phyloP scores from a whole-genome alignment of 2,329 filamentous ascomycete genomes.

The Arachnopeziza araneosa region DNA sequence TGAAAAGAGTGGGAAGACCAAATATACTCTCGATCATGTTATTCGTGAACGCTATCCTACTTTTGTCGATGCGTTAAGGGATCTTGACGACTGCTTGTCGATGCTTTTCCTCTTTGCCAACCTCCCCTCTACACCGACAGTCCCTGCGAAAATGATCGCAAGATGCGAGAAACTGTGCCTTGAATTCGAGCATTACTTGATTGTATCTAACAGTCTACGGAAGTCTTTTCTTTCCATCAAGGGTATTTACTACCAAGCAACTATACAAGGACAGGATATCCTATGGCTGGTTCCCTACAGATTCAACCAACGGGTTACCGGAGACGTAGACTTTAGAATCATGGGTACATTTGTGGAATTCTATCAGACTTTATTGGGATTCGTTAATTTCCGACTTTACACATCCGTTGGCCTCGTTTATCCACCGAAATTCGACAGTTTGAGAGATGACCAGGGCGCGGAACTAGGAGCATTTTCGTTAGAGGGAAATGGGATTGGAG shows the following conservation, averaged over 20 bases:
- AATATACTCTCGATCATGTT: constrained; percentile 90
- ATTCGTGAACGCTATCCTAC: constrained; percentile 98
- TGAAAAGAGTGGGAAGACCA: constrained; percentile 85
- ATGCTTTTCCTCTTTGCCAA: constrained; percentile 98
- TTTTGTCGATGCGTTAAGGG: constrained; percentile 87
- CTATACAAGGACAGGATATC: constrained; percentile 93
- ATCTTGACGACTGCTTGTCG: constrained; percentile 92
- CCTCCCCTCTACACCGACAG: constrained; percentile 80
- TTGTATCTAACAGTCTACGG: constrained; percentile 81
- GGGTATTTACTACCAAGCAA: constrained; percentile 98
- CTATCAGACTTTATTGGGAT: constrained; percentile 92
- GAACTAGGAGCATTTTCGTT: constrained; percentile 89
- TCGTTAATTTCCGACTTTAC: constrained; percentile 94
- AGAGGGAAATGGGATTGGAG: constrained; percentile 63
- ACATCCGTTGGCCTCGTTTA: constrained; percentile 89
- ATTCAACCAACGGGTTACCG: constrained; percentile 91
- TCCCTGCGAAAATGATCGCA: constrained; percentile 92
- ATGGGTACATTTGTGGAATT: constrained; percentile 99
- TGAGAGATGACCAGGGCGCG: constrained; percentile 81
- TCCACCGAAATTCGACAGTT: constrained; percentile 85
- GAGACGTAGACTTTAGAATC: constrained; percentile 95
- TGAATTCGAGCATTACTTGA: constrained; percentile 98
- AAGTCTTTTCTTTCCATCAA: constrained; percentile 99
- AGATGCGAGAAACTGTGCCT: constrained; percentile 88
- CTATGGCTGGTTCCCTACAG: constrained; percentile 97